Evolutionary conservation across 2,329 filamentous ascomycete species (phyloP), one percentile per base, ranked within the genome.

Genomic region (Podosphaera aphanis): DNA sequence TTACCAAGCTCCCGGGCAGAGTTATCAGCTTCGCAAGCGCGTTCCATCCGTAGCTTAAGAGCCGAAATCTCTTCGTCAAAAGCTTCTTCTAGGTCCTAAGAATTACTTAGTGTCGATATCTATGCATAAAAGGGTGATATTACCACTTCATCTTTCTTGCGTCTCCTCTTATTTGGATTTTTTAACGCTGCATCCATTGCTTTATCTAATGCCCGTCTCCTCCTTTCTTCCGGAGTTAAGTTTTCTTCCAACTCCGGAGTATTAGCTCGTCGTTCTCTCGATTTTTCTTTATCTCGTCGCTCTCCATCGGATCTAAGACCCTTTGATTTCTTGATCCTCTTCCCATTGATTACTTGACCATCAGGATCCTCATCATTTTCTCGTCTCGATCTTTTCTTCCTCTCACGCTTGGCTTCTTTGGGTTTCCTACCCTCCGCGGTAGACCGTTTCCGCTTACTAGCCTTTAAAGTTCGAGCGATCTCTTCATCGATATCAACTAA

Each of bases 101-200:
- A 25, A 23, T 16, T 16, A 41, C 23, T 54, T 49, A 55, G 56
- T 49, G 53, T 27, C 2, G 8, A 35, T 43, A 5, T 40, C n/a
- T 38, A 27, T 25, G 5, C 13, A n/a, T 21, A 16, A 7, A 7
- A 15, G 3, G 10, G 6, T 16, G 29, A 36, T 68, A 77, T 46
- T 68, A 86, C 82, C 61, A 93, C 85, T 54, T 90, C 86, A 59
- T 86, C 82, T 67, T 83, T 83, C 68, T 83, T 88, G 51, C 73
- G 73, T 63, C 58, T 55, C 49, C 58, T 55, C 55, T 83, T 83
- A 46, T 67, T 70, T 10, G 81, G 77, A 54, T 82, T 83, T 66
- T 92, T 92, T 55, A 93, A 68, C 1, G 86, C 85, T 47, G 82
- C 82, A 60, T 93, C 83, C 65, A 95, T 83, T 47, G 83, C 81